A percentile compares a stretch with the other conserved stretches of the same genome.
Evolutionary conservation across 768 basidiomycete species (phyloP).

Genomic region (Calocybe gangraenosa): DNA sequence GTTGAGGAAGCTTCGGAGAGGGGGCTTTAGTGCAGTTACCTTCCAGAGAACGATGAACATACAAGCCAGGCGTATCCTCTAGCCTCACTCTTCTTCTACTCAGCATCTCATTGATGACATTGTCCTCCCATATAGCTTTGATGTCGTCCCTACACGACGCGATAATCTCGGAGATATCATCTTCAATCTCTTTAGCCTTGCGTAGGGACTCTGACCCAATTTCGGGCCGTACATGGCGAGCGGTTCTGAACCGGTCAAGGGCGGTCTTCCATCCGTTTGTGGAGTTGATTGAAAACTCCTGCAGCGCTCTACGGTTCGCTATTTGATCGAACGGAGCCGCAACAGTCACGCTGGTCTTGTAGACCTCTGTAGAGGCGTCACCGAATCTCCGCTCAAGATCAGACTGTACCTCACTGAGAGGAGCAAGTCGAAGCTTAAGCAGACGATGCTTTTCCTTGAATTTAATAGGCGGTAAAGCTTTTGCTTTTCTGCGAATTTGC

Average conservation of each 20-base stretch:
- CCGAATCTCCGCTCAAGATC: constrained; percentile 62
- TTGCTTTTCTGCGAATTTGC: constrained; percentile 26
- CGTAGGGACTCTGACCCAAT: constrained; percentile 13
- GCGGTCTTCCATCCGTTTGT: constrained; percentile 65
- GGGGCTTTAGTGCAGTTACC: background rate
- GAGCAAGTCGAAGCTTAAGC: constrained; percentile 54
- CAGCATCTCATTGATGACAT: constrained; percentile 58
- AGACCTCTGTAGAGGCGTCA: constrained; percentile 49
- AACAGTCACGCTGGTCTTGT: constrained; percentile 32
- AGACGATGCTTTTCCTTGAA: constrained; percentile 63
- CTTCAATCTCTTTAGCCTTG: constrained; percentile 35
- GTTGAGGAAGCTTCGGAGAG: constrained; percentile 55
- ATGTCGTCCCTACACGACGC: constrained; percentile 63
- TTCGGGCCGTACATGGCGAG: constrained; percentile 25
- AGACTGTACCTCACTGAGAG: constrained; percentile 51
- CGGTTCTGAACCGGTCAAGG: constrained; percentile 47
- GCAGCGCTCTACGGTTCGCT: constrained; percentile 23
- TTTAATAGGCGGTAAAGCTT: constrained; percentile 36
- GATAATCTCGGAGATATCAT: constrained; percentile 56
- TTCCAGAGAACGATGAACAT: constrained; percentile 25
- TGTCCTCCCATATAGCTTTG: constrained; percentile 64
- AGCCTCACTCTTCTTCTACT: constrained; percentile 47
- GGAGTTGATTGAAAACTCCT: constrained; percentile 59
- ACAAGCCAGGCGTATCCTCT: constrained; percentile 76
- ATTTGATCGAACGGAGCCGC: constrained; percentile 36